phyloP scores from a whole-genome alignment of 768 basidiomycete genomes.

The Lactarius psammicola region DNA sequence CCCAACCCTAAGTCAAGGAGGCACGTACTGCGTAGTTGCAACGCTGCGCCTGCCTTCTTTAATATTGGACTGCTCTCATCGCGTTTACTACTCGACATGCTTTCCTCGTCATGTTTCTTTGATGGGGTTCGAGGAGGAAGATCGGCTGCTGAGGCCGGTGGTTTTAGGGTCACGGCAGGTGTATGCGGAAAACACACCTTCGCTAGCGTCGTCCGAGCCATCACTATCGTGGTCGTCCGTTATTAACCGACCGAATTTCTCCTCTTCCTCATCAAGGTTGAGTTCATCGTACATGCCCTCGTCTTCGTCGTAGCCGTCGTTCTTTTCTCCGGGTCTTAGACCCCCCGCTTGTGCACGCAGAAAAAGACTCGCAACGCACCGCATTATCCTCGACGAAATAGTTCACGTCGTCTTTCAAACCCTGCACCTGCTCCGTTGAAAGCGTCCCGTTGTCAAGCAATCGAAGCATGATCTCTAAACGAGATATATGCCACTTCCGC shows the following conservation, averaged over 20 bases:
- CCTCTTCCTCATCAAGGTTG: constrained; percentile 94
- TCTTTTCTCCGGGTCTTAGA: constrained; percentile 46
- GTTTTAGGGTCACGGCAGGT: constrained; percentile 6
- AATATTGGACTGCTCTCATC: constrained; percentile 70
- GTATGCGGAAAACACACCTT: constrained; percentile 48
- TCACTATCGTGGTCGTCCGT: constrained; percentile 79
- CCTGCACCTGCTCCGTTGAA: constrained; percentile 72
- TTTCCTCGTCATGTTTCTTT: constrained; percentile 83
- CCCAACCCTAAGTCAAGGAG: constrained; percentile 7
- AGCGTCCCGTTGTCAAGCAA: constrained; percentile 93
- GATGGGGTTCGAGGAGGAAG: constrained; percentile 59
- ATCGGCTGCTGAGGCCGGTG: constrained; percentile 41
- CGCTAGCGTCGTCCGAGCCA: constrained; percentile 70
- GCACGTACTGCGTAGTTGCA: constrained; percentile 72
- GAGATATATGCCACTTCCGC: constrained; percentile 90
- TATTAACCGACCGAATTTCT: constrained; percentile 76
- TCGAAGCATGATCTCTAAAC: constrained; percentile 90
- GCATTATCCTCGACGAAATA: constrained; percentile 97
- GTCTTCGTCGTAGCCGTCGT: constrained; percentile 96
- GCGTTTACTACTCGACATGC: constrained; percentile 67
- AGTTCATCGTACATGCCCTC: constrained; percentile 98
- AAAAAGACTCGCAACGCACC: constrained; percentile 50
- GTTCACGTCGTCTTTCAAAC: constrained; percentile 88
- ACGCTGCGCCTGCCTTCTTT: constrained; percentile 66
- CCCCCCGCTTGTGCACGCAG: neutral